Evolutionary conservation across 2,329 filamentous ascomycete genomes (phyloP), one percentile per base, ranked within the genome.

Genomic region (Shiraia sp.): DNA sequence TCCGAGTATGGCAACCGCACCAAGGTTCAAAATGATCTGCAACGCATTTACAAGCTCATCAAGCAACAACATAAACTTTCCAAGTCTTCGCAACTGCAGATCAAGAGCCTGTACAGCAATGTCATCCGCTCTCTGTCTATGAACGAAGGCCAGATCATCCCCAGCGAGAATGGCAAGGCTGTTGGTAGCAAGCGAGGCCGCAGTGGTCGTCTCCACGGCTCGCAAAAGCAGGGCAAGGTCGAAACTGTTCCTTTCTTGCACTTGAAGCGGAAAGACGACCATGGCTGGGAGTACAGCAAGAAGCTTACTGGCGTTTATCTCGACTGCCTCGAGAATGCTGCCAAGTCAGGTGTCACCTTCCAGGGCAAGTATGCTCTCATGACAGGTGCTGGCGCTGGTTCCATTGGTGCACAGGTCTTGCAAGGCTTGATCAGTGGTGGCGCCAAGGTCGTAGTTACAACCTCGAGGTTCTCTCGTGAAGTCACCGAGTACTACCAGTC

Each of bases 271-370:
- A 95, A 95, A 74, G 85, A 88, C 39, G 83, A 91, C 49, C 87
- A 96, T 63, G 92, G 92, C 48, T 99, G 93, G 93, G 91, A 97
- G 66, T 99, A 97, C 78, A 97, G 90, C 83, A 99, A 97, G 81
- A 96, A 95, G 77, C 82, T 99, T 43, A 97, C 93, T 16, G 88
- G 89, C 42, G 73, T 91, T 57, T 99, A 99, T 69, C 82, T 99
- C 24, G 90, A 96, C 68, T 90, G 90, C 49, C 75, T 99, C 23
- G 91, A 96, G 75, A 82, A 91, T 51, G 90, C 91, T 53, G 93
- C 93, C 53, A 87, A 85, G 62, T 79, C 83, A 41, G 93, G 93
- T 70, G 85, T 99, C 45, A 93, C 85, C 32, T 99, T 95, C 78
- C 82, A 90, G 68, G 90, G 88, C 74, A 97, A 96, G 79, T 89